phyloP scores from a whole-genome alignment of 352 stramenopile species.

The Pythium volutum region DNA sequence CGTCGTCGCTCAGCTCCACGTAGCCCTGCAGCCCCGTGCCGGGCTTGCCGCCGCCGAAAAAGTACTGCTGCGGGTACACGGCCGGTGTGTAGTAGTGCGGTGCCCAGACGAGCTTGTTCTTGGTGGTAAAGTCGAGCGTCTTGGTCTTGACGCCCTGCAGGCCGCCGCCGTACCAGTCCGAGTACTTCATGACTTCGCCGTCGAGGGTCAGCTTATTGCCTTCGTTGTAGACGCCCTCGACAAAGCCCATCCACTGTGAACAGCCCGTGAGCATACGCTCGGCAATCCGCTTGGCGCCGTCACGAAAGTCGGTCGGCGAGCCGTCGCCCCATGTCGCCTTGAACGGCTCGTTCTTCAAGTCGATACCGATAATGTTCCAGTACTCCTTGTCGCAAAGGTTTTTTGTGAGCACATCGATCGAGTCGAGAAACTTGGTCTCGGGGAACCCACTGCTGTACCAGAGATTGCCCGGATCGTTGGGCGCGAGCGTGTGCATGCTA shows the following conservation, averaged over 20 bases:
- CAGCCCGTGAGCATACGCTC: conserved; percentile 68
- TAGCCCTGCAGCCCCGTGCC: conserved; percentile 28
- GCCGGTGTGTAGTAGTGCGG: conserved; percentile 75
- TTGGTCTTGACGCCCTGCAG: conserved; percentile 40
- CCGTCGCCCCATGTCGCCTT: conserved; percentile 52
- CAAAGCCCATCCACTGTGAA: conserved; percentile 67
- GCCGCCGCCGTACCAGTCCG: conserved; percentile 68
- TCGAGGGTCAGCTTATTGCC: conserved; percentile 48
- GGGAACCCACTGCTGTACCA: conserved; percentile 31
- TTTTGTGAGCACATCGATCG: conserved; percentile 36
- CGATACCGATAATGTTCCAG: conserved; percentile 72
- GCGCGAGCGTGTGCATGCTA: conserved; percentile 39
- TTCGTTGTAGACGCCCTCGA: conserved; percentile 52
- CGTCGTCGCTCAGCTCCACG: conserved; percentile 50
- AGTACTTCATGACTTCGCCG: conserved; percentile 44
- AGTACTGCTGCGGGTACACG: conserved; percentile 59
- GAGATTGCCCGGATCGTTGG: conserved; percentile 27
- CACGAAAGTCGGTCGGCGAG: conserved; percentile 40
- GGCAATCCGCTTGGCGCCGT: conserved; percentile 47
- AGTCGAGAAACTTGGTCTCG: conserved; percentile 20
- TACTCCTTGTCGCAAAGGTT: conserved; percentile 55
- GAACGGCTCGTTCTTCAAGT: conserved; percentile 66
- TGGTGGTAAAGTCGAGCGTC: conserved; percentile 43
- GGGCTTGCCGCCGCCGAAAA: conserved; percentile 47
- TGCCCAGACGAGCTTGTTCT: conserved; percentile 72